Evolutionary conservation across 257 asterid species (phyloP).

Genomic region (Jacaranda copaia): DNA sequence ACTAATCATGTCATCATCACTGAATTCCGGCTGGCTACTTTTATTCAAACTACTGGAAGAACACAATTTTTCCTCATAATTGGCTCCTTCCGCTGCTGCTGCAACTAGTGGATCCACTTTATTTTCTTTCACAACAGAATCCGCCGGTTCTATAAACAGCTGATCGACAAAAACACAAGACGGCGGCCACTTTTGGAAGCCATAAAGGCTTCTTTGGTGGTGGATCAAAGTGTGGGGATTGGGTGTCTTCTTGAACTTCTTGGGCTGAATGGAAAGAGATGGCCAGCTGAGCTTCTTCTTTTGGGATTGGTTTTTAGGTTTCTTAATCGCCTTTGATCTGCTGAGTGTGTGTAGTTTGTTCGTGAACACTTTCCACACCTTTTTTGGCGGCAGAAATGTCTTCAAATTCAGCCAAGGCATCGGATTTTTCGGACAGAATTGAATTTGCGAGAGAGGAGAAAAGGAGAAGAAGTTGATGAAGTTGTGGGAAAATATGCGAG

Average conservation of each 20-base stretch:
- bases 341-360: constrained; percentile 49
- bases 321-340: constrained; percentile 46
- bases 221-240: constrained; percentile 24
- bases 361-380: constrained; percentile 60
- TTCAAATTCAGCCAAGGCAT: constrained; percentile 62
- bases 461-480: not conserved
- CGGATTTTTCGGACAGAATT: not conserved
- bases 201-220: constrained; percentile 19
- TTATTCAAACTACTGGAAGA: constrained; percentile 27
- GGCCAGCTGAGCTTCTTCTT: constrained; percentile 41
- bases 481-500: not conserved
- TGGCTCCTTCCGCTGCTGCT: constrained; percentile 7
- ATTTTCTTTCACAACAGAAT: constrained; percentile 20
- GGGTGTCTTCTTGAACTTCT: constrained; percentile 51
- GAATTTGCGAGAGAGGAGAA: not conserved
- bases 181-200: constrained; percentile 35
- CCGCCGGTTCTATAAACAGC: constrained; percentile 58
- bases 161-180: constrained; percentile 68
- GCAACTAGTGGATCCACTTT: constrained; percentile 3
- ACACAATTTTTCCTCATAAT: constrained; percentile 16
- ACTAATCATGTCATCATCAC: not conserved
- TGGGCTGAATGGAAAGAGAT: constrained; percentile 51
- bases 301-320: constrained; percentile 34
- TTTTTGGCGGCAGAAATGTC: constrained; percentile 52
- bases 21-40: not conserved